A percentile compares a stretch with the other conserved stretches of the same genome.
Conservation (phyloP, 805 yeast species). For the Myxozyma lipomycoides region DNA sequence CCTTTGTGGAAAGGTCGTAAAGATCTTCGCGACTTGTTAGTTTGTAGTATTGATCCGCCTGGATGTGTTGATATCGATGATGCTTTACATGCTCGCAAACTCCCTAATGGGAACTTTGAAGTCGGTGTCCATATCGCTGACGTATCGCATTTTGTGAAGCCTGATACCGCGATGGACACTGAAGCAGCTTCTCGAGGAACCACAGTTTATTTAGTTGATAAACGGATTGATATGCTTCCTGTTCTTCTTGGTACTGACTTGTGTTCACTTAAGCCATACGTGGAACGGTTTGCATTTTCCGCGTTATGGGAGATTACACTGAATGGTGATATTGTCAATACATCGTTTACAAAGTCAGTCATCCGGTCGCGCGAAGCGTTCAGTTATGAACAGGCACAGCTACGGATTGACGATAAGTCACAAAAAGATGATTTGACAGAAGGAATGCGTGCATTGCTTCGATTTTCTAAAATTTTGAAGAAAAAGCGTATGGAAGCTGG, state of each 20-base stretch:
- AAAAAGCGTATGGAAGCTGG: conserved; percentile 88
- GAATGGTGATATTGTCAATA: conserved; percentile 64
- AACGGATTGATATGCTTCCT: conserved; percentile 98
- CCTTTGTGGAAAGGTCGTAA: conserved; percentile 52
- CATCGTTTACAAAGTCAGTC: conserved; percentile 77
- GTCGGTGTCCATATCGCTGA: conserved; percentile 99
- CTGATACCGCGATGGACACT: conserved; percentile 83
- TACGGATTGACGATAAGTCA: conserved; percentile 73
- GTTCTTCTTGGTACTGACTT: conserved; percentile 89
- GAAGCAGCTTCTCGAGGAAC: conserved; percentile 98
- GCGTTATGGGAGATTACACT: conserved; percentile 93
- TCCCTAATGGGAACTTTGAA: conserved; percentile 92
- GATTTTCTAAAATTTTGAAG: conserved; percentile 77
- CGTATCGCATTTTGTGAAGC: conserved; percentile 93
- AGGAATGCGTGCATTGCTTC: conserved; percentile 79
- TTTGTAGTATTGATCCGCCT: conserved; percentile 97
- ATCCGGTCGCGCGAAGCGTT: conserved; percentile 91
- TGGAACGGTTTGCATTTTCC: conserved; percentile 92
- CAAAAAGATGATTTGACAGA: conserved; percentile 80
- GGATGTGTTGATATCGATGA: conserved; percentile 98
- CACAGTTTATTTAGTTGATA: conserved; percentile 93
- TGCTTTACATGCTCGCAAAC: conserved; percentile 80
- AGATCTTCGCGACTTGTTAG: conserved; percentile 82
- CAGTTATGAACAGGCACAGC: conserved; percentile 89
- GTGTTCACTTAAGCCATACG: conserved; percentile 92